Percentiles rank a stretch among this genome's conserved stretches.
Conservation (phyloP, 2,329 filamentous ascomycete species). For the Kalmusia sp. region DNA sequence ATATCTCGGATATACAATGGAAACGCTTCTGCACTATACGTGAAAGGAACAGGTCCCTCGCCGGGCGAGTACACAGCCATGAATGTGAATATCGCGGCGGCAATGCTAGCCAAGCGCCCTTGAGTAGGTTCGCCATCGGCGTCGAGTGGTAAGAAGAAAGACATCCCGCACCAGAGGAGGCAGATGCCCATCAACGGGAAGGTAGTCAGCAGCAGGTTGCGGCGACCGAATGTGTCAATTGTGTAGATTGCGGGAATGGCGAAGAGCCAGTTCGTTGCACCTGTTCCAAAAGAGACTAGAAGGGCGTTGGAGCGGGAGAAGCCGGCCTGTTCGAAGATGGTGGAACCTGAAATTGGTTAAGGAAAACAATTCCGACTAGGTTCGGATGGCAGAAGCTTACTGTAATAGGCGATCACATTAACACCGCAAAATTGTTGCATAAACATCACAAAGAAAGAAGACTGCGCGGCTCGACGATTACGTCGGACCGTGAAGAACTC, state of each 20-base stretch:
- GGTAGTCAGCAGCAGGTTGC: slow-evolving; percentile 53
- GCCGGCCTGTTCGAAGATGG: slow-evolving; percentile 42
- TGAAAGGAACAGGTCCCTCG: slow-evolving; percentile 41
- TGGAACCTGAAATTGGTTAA: slow-evolving; percentile 15
- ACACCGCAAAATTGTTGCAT: slow-evolving; percentile 46
- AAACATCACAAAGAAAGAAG: slow-evolving; percentile 45
- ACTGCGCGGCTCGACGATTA: slow-evolving; percentile 42
- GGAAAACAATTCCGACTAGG: background rate
- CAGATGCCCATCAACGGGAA: slow-evolving; percentile 56
- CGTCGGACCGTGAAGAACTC: slow-evolving; percentile 43
- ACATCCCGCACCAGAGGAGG: slow-evolving; percentile 37
- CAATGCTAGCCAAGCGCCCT: slow-evolving; percentile 43
- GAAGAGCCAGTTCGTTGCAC: slow-evolving; percentile 54
- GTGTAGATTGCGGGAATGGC: slow-evolving; percentile 55
- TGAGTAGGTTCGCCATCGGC: slow-evolving; percentile 16
- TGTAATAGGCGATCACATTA: slow-evolving; percentile 37
- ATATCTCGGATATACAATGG: slow-evolving; percentile 54
- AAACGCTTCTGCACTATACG: slow-evolving; percentile 53
- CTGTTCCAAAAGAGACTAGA: slow-evolving; percentile 52
- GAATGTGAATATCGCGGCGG: slow-evolving; percentile 57
- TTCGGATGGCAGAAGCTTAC: background rate
- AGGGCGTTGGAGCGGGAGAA: slow-evolving; percentile 47
- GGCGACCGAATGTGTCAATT: slow-evolving; percentile 54
- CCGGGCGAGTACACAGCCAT: slow-evolving; percentile 53
- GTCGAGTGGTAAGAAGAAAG: slow-evolving; percentile 32